Evolutionary conservation across 176 grass and related monocot species (phyloP), one percentile per base, ranked within the genome.

Genomic region (Saccharum spontaneum): DNA sequence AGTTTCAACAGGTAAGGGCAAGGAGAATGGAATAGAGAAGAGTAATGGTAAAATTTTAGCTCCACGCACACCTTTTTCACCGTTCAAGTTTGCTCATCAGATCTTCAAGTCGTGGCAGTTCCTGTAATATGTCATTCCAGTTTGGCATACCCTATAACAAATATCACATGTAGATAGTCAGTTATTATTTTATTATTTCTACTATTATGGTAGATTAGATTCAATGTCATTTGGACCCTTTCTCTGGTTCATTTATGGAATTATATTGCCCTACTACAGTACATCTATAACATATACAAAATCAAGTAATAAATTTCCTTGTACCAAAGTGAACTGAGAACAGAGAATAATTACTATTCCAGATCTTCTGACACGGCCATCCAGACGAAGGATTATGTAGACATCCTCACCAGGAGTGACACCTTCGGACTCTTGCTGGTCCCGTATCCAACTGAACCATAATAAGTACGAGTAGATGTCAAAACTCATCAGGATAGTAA

Each of bases 61-160:
- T 34, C 1, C 20, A 79, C 50, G 22, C 7, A 41, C 22, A 45
- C 45, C 69, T 24, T 10, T 59, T 41, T 94, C 68, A 98, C 79
- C 90, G 85, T 90, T 98, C 97, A 79, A 98, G 81, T 91, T 96
- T 98, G 88, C 93, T 98, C 69, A 96, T 79, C 4, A 98, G 76
- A 91, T 87, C 80, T 89, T 98, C 93, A 81, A 96, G 78, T 61
- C 78, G 93, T 41, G 91, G 97, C 22, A 94, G 75, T 85, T 98
- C 96, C 75, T 94, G 86, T 28, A 94, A 75, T 76, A 98, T 89
- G 71, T 89, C 83, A 34, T 86, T 91, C 97, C 93, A 98, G 75
- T 98, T 94, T 43, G 91, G 93, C 91, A 95, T 96, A 49, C 93
- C 93, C 97, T 98, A 80, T 48, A 68, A 67, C 66, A 72, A 75